These are phyloP conservation scores for Borealophlyctis nickersoniae DNA, from an alignment of 192 early-diverging fungal genomes.

Conservation along the genomic window DNA sequence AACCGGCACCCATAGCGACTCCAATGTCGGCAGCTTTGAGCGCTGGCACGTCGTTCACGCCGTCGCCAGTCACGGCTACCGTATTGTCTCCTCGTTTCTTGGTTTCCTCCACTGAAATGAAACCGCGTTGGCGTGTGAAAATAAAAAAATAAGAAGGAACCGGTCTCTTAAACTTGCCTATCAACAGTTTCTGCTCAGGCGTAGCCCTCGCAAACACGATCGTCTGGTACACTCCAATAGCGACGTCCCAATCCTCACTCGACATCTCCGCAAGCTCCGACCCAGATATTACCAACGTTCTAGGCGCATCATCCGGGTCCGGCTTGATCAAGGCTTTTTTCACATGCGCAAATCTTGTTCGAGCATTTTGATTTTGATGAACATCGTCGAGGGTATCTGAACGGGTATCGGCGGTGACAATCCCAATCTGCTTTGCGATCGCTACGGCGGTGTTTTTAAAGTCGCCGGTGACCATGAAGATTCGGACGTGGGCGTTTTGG, in stretches of 20 bases:
- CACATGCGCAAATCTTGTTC: not conserved
- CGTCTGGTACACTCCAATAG: conserved; percentile 58
- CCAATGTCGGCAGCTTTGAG: conserved; percentile 87
- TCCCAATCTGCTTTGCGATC: conserved; percentile 74
- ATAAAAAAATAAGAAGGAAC: too few species aligned
- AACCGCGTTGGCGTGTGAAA: too few species aligned
- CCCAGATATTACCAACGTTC: conserved; percentile 55
- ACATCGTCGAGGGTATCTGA: conserved; percentile 37
- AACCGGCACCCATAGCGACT: conserved; percentile 81
- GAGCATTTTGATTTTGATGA: not conserved
- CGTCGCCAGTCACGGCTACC: conserved; percentile 91
- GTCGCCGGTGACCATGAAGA: conserved; percentile 88
- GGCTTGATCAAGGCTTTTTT: conserved; percentile 2
- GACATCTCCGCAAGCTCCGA: conserved; percentile 60
- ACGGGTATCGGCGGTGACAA: conserved; percentile 50
- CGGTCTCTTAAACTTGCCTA: conserved; percentile 65
- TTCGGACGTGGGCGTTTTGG: conserved; percentile 62
- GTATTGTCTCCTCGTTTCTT: conserved; percentile 65
- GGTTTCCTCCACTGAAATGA: conserved; percentile 30
- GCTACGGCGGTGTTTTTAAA: conserved; percentile 72
- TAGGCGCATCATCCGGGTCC: not conserved
- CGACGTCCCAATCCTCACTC: conserved; percentile 66
- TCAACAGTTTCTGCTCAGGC: conserved; percentile 82
- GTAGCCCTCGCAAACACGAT: conserved; percentile 89
- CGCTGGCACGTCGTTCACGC: conserved; percentile 90